phyloP scores from a whole-genome alignment of 768 basidiomycete genomes.

The Calocybe cyanea region DNA sequence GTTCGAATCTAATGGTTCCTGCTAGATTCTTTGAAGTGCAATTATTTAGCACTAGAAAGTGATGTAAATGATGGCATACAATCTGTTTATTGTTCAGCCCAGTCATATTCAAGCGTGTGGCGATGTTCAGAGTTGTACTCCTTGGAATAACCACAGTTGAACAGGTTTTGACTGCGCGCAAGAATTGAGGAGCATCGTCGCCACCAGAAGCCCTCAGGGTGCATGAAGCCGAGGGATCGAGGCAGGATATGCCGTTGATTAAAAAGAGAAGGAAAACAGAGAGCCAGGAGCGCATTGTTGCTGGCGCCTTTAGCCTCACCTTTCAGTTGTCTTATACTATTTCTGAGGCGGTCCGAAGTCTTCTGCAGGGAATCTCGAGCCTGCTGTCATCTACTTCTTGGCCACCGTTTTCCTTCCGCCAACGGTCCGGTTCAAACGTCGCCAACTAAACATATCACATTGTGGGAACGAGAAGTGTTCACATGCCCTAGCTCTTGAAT shows the following conservation, averaged over 20 bases:
- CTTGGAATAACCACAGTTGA: constrained; percentile 40
- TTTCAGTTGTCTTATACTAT: neutral
- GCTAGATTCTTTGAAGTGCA: constrained; percentile 34
- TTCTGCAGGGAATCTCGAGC: no score
- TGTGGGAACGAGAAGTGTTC: no score
- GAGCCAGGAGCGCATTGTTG: constrained; percentile 8
- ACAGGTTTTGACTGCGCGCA: constrained; percentile 39
- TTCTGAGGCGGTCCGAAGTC: no score
- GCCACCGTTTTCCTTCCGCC: no score
- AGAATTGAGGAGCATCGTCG: constrained; percentile 49
- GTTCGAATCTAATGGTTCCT: constrained; percentile 49
- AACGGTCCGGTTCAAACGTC: no score
- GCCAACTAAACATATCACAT: no score
- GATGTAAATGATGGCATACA: constrained; percentile 23
- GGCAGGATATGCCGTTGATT: constrained; percentile 3
- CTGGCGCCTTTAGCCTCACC: no score
- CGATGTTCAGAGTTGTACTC: constrained; percentile 46
- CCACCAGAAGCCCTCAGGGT: constrained; percentile 40
- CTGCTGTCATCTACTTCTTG: no score
- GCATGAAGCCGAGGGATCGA: constrained; percentile 25
- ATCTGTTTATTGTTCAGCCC: constrained; percentile 45
- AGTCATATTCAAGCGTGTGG: constrained; percentile 51
- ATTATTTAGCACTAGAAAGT: neutral
- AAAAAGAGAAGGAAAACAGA: constrained; percentile 1
- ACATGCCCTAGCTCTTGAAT: no score